phyloP scores from a whole-genome alignment of 176 grass and related monocot species.

The Oropetium thomaeum region DNA sequence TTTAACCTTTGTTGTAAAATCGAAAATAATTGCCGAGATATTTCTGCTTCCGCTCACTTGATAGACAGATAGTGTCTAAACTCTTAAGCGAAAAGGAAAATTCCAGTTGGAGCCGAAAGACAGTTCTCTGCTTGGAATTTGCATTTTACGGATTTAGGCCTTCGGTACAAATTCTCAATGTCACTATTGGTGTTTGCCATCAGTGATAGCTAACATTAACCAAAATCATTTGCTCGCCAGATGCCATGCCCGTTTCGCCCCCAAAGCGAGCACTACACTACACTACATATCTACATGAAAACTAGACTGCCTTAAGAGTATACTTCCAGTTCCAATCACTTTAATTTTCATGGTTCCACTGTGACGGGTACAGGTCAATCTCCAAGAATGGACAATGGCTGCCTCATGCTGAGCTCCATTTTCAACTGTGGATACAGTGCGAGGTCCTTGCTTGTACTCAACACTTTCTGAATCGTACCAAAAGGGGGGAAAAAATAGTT shows the following conservation, averaged over 20 bases:
- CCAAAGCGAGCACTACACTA: background rate
- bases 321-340: background rate
- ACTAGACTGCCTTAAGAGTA: background rate
- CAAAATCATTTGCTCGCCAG: conserved; percentile 2
- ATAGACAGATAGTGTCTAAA: background rate
- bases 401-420: conserved; percentile 96
- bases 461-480: conserved; percentile 63
- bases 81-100: background rate
- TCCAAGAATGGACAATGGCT: conserved; percentile 84
- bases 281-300: conserved; percentile 13
- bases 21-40: background rate
- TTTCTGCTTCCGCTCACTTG: background rate
- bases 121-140: background rate
- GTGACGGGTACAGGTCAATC: conserved; percentile 36
- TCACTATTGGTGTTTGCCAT: background rate
- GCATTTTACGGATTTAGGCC: background rate
- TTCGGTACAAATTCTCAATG: background rate
- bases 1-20: background rate
- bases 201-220: background rate
- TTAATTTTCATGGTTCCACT: background rate
- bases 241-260: conserved; percentile 20
- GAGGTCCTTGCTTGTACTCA: conserved; percentile 70
- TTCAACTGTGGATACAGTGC: conserved; percentile 56
- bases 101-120: background rate
- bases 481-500: conserved; percentile 10